Evolutionary conservation across 352 stramenopile genomes (phyloP).

Genomic region (Globisporangium polare): DNA sequence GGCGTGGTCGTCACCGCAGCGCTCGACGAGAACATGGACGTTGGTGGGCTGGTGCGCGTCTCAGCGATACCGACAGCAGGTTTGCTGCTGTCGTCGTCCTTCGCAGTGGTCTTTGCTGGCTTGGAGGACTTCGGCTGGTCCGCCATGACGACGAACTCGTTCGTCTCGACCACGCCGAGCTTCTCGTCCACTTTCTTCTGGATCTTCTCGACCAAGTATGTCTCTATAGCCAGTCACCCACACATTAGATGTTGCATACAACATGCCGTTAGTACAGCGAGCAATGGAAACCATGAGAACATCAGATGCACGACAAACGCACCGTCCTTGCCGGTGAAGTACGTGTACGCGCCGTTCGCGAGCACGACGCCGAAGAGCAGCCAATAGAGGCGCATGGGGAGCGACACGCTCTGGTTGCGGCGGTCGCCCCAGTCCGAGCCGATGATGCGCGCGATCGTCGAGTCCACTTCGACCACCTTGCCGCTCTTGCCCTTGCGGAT

Average conservation of each 20-base stretch:
- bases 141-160: slow-evolving; percentile 39
- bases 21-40: slow-evolving; percentile 22
- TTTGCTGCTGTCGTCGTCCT: not conserved
- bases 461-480: slow-evolving; percentile 50
- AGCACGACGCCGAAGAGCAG: slow-evolving; percentile 53
- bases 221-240: slow-evolving; percentile 21
- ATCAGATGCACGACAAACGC: not conserved
- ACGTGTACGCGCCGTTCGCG: slow-evolving; percentile 59
- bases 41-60: slow-evolving; percentile 1
- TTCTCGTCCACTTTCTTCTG: slow-evolving; percentile 56
- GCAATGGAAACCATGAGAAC: not conserved
- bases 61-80: not conserved
- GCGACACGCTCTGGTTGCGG: slow-evolving; percentile 53
- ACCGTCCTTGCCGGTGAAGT: slow-evolving; percentile 46
- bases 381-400: slow-evolving; percentile 76
- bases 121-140: slow-evolving; percentile 8
- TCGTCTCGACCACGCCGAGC: slow-evolving; percentile 35
- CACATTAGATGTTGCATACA: too few relatives aligned
- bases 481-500: slow-evolving; percentile 26
- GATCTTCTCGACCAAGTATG: slow-evolving; percentile 48
- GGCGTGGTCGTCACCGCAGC: slow-evolving; percentile 20
- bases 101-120: not conserved
- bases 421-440: slow-evolving; percentile 76
- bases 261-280: not conserved
- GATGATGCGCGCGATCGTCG: slow-evolving; percentile 59